A percentile compares a stretch with the other conserved stretches of the same genome.
Conservation (phyloP, 1,284 basidiomycete genomes). For the Vanrija sp. region DNA sequence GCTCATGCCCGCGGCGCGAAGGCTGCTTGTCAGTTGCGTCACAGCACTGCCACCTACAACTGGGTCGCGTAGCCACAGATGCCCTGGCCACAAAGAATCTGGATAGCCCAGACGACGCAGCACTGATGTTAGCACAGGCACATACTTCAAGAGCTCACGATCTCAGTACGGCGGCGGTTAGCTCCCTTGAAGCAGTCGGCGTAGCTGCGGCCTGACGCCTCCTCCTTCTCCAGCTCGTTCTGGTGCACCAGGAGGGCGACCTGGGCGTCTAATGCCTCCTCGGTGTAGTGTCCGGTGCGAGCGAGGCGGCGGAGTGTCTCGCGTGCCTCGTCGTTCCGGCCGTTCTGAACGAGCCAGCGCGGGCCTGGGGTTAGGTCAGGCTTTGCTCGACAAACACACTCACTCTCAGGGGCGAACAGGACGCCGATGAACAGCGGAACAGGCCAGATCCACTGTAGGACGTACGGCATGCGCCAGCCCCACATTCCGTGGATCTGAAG, state of each 20-base stretch:
- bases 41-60: background rate
- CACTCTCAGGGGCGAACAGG: constrained; percentile 27
- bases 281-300: background rate
- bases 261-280: background rate
- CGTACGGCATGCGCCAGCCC: constrained; percentile 17
- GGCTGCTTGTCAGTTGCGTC: background rate
- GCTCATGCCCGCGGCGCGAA: background rate
- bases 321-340: background rate
- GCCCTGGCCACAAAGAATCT: constrained; percentile 18
- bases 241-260: constrained; percentile 19
- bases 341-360: constrained; percentile 9
- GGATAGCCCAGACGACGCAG: constrained; percentile 2
- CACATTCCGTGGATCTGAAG: constrained; percentile 31
- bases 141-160: background rate
- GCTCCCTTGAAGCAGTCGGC: background rate
- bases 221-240: constrained; percentile 19
- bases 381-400: background rate
- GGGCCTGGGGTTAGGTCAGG: constrained; percentile 17
- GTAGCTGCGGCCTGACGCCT: constrained; percentile 11
- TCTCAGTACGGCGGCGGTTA: constrained; percentile 10
- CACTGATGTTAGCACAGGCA: background rate
- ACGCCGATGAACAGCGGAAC: constrained; percentile 35
- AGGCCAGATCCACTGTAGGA: constrained; percentile 45
- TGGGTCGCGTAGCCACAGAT: constrained; percentile 9
- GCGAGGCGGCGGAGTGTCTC: background rate